These are phyloP conservation scores for Sambucus nigra DNA, from an alignment of 129 eudicot species.

Conservation along the genomic window DNA sequence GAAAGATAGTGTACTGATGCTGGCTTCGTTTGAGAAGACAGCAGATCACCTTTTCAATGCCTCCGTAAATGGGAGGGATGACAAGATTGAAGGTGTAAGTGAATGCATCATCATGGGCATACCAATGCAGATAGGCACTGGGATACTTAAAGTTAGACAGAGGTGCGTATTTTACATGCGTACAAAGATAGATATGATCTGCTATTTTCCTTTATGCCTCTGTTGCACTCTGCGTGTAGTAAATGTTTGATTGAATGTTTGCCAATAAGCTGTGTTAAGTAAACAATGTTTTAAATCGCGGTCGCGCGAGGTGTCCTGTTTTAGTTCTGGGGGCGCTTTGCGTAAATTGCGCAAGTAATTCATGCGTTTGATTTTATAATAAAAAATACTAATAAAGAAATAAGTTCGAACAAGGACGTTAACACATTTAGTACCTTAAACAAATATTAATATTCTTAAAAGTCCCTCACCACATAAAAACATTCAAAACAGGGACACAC, in stretches of 20 bases:
- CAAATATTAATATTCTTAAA: too few relatives aligned
- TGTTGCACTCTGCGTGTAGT: background rate
- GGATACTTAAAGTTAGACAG: constrained; percentile 70
- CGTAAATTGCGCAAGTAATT: too few relatives aligned
- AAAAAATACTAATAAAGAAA: too few relatives aligned
- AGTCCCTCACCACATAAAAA: too few relatives aligned
- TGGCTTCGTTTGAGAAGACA: constrained; percentile 94
- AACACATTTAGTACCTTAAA: too few relatives aligned
- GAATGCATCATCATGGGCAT: constrained; percentile 97
- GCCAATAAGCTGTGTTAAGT: background rate
- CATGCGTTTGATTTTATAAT: too few relatives aligned
- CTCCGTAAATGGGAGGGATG: constrained; percentile 74
- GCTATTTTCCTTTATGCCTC: too few relatives aligned
- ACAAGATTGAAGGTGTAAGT: constrained; percentile 88
- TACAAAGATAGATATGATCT: background rate
- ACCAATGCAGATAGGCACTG: constrained; percentile 84
- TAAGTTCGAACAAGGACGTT: too few relatives aligned
- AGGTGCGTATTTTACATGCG: constrained; percentile 33
- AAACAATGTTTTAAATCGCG: too few relatives aligned
- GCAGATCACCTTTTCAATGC: constrained; percentile 91
- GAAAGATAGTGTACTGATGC: constrained; percentile 86
- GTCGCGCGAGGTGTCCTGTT: background rate
- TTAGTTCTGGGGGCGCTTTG: too few relatives aligned
- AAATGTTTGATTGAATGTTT: background rate
- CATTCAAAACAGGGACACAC: too few relatives aligned